Conservation (phyloP, 805 yeast genomes). For the Myxozyma vanderwaltii region DNA sequence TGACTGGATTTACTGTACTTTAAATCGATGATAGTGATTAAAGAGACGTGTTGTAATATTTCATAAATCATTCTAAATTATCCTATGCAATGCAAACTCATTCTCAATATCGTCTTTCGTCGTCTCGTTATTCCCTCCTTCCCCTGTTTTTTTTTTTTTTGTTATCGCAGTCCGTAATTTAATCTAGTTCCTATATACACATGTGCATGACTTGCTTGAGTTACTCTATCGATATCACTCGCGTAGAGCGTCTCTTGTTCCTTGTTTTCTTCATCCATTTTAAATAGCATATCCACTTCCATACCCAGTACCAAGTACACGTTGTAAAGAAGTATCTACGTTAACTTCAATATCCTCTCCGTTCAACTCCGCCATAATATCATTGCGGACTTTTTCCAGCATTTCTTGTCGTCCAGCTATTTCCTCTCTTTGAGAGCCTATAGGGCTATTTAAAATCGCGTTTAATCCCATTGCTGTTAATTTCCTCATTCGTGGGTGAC, state of each 20-base stretch:
- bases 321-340: slow-evolving; percentile 13
- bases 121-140: no score
- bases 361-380: slow-evolving; percentile 21
- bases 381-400: slow-evolving; percentile 12
- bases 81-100: no score
- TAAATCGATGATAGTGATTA: no score
- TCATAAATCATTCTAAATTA: no score
- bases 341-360: slow-evolving; percentile 27
- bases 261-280: not conserved
- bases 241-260: no score
- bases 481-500: slow-evolving; percentile 76
- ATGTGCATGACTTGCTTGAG: no score
- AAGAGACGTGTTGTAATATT: not conserved
- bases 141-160: no score
- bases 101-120: no score
- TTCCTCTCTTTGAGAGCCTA: slow-evolving; percentile 2
- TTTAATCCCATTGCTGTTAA: slow-evolving; percentile 64
- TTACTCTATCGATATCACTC: no score
- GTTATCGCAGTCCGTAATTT: not conserved
- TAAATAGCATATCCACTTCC: slow-evolving; percentile 1
- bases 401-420: slow-evolving; percentile 5
- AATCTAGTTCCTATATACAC: slow-evolving; percentile 1
- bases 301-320: slow-evolving; percentile 8
- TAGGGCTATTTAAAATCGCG: slow-evolving; percentile 45
- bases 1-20: no score